Evolutionary conservation across 164 flowering plant genomes (phyloP).

Genomic region (Malania oleifera): DNA sequence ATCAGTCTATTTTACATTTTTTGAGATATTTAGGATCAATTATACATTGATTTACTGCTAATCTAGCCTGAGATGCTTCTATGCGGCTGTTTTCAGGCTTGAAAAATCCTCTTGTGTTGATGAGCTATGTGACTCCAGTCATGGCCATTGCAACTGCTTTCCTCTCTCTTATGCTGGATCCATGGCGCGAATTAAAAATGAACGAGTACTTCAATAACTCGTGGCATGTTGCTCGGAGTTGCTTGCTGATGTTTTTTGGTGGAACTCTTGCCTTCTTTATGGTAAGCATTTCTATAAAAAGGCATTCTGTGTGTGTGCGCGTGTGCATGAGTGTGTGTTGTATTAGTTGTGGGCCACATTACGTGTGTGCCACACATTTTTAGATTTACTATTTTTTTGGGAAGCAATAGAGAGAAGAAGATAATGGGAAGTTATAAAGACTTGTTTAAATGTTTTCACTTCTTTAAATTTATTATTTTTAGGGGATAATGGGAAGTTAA

Average conservation of each 20-base stretch:
- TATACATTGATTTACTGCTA: background rate
- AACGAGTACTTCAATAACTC: slow-evolving; percentile 68
- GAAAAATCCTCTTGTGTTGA: slow-evolving; percentile 80
- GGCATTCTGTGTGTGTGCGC: too few species aligned
- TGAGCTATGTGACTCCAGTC: slow-evolving; percentile 95
- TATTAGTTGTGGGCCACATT: too few species aligned
- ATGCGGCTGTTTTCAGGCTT: slow-evolving; percentile 51
- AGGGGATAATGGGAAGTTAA: too few species aligned
- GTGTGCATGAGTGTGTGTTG: too few species aligned
- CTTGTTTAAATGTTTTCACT: too few species aligned
- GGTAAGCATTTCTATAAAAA: slow-evolving; percentile 46
- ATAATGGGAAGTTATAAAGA: too few species aligned
- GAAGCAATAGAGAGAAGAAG: too few species aligned
- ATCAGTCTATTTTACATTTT: background rate
- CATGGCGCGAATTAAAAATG: slow-evolving; percentile 69
- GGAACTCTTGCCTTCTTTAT: slow-evolving; percentile 91
- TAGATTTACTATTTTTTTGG: too few species aligned
- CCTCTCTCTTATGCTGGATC: slow-evolving; percentile 78
- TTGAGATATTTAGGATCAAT: background rate
- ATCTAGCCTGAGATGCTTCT: slow-evolving; percentile 2
- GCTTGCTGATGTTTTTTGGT: slow-evolving; percentile 86
- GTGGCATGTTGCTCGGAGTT: slow-evolving; percentile 67
- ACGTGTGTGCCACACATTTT: too few species aligned
- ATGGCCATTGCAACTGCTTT: slow-evolving; percentile 84
- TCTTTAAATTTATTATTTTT: too few species aligned